Conservation (phyloP, 1,284 basidiomycete species). For the Pseudozyma sp. region DNA sequence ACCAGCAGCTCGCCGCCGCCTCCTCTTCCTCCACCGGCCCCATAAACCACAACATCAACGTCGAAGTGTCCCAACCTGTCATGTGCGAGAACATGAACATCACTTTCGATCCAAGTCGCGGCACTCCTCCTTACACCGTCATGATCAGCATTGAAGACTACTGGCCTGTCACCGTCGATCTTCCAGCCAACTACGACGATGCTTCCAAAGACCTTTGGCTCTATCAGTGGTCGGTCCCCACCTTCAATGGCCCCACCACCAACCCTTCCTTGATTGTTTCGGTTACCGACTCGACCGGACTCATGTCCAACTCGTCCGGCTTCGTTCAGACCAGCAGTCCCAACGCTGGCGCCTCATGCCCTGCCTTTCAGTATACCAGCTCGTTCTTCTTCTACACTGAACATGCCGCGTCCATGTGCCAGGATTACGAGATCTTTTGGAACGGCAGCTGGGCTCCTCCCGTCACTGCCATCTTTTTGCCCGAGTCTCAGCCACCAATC, state of each 20-base stretch:
- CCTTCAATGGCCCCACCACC: constrained; percentile 28
- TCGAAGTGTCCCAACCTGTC: constrained; percentile 42
- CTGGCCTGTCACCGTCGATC: constrained; percentile 41
- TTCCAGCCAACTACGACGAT: constrained; percentile 49
- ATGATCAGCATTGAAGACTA: constrained; percentile 53
- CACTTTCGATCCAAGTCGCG: constrained; percentile 52
- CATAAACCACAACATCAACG: constrained; percentile 23
- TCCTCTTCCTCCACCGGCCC: constrained; percentile 6
- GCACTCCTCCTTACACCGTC: constrained; percentile 55
- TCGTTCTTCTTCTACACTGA: constrained; percentile 47
- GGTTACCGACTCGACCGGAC: constrained; percentile 53
- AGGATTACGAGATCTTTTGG: constrained; percentile 40
- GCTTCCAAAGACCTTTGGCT: constrained; percentile 46
- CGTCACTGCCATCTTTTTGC: constrained; percentile 43
- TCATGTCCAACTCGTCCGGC: constrained; percentile 53
- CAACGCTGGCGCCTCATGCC: constrained; percentile 22
- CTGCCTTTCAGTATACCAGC: constrained; percentile 13
- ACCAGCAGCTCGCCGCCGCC: constrained; percentile 22
- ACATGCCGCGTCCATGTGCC: constrained; percentile 31
- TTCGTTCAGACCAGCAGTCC: constrained; percentile 29
- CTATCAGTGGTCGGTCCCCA: constrained; percentile 49
- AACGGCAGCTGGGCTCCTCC: constrained; percentile 32
- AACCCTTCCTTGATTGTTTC: constrained; percentile 53
- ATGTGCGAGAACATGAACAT: constrained; percentile 57
- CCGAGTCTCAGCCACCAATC: constrained; percentile 44